These are phyloP conservation scores for Flaveria brownii DNA, from an alignment of 129 eudicot species.

Conservation along the genomic window DNA sequence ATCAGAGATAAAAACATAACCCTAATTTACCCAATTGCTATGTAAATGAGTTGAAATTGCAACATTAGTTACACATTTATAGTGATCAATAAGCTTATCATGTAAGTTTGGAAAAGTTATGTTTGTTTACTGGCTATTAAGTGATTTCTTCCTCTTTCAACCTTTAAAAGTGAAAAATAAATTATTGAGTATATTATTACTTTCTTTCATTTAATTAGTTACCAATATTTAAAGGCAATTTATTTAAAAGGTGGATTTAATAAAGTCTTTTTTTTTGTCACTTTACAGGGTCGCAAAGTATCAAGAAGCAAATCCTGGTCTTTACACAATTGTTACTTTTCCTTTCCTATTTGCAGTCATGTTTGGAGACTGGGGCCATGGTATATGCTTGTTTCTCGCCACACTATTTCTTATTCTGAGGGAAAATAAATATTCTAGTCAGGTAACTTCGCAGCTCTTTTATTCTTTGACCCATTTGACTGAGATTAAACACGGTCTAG, in stretches of 20 bases:
- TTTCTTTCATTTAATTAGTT: too few species aligned
- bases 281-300: constrained; percentile 82
- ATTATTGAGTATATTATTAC: too few species aligned
- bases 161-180: too few species aligned
- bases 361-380: constrained; percentile 99
- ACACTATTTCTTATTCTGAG: constrained; percentile 63
- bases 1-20: neutral
- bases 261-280: neutral
- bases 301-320: constrained; percentile 90
- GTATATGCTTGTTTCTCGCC: constrained; percentile 77
- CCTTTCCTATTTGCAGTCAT: constrained; percentile 93
- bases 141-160: too few species aligned
- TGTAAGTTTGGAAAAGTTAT: too few species aligned
- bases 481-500: neutral
- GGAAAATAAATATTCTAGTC: constrained; percentile 73
- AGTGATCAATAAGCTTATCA: too few species aligned
- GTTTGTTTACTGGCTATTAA: too few species aligned
- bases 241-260: too few species aligned
- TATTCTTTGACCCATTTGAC: neutral
- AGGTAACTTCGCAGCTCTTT: constrained; percentile 48
- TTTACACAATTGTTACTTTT: constrained; percentile 75
- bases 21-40: neutral
- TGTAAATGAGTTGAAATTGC: neutral
- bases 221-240: too few species aligned
- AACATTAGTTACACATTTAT: neutral